Evolutionary conservation across 2,329 filamentous ascomycete genomes (phyloP), one percentile per base, ranked within the genome.

Genomic region (Tetracladium maxilliforme): DNA sequence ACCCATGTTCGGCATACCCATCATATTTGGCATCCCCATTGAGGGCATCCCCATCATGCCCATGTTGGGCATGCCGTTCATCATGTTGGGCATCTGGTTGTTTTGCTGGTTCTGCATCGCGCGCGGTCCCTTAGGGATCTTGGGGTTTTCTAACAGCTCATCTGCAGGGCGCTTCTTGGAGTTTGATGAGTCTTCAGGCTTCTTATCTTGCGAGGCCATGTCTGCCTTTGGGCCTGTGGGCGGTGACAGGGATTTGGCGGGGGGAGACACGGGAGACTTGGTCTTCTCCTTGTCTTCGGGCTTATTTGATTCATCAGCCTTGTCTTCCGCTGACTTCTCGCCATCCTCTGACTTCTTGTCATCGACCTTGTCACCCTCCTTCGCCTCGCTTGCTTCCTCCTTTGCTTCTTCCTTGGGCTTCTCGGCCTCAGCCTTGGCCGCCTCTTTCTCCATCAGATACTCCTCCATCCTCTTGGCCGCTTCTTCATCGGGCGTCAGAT

Each of bases 141-240:
- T 68, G 20, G 67, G 65, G 36, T 76, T 73, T 38, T 73, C 69
- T 6, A 65, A 53, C 16, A 61, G 61, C 26, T 84, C 76, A 18
- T 87, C 82, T 10, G 84, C 83, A 8, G 78, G 67, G 13, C 90
- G 72, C 56, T 95, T 98, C 54, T 80, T 90, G 14, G 68, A 56
- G 29, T 51, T 52, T 26, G 28, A n/a, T 10, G 25, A 35, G 27
- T 40, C 30, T 6, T 37, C 29, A 4, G 46, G 42, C 12, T 46
- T 44, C 26, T 51, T 51, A 6, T 33, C 42, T 11, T 43, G 42
- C 2, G 43, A 37, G 18, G 37, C n/a, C n/a, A n/a, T 32, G 26
- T 39, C 31, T 21, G 47, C 38, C 21, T 48, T 48, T 19, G 37
- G 38, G 24, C 48, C 44, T n/a, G 33, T 27, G 7, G 41, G 21